Conservation (phyloP, 345 rosid species). For the Eucalyptus microcorys region DNA sequence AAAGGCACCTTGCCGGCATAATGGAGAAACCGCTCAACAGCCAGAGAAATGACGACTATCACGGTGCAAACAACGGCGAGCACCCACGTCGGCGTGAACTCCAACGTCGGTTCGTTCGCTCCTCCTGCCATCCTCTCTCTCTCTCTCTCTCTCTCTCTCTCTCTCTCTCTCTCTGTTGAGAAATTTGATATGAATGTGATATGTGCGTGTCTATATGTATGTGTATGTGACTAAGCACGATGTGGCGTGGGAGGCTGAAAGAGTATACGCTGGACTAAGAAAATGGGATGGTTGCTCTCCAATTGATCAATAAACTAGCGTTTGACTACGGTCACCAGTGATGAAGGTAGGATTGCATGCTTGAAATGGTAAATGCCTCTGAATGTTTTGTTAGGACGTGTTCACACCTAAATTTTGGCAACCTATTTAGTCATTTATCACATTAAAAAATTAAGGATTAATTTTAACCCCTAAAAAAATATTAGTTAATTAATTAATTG, state of each 20-base stretch:
- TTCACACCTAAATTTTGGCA: too few species aligned
- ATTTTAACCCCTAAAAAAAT: too few species aligned
- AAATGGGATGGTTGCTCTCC: not conserved
- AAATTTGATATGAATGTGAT: not conserved
- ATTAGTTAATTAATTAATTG: too few species aligned
- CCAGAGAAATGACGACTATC: constrained; percentile 61
- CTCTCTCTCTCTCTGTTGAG: not conserved
- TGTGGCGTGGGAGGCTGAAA: not conserved
- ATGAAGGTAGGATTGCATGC: not conserved
- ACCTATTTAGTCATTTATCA: too few species aligned
- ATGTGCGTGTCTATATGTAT: not conserved
- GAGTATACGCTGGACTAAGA: not conserved
- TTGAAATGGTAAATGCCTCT: not conserved
- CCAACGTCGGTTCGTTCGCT: constrained; percentile 32
- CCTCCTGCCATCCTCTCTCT: constrained; percentile 30
- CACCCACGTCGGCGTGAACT: constrained; percentile 84
- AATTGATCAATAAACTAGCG: not conserved
- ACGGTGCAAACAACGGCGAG: constrained; percentile 81
- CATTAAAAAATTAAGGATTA: too few species aligned
- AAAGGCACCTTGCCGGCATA: constrained; percentile 56
- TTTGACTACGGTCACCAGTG: not conserved
- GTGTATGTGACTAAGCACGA: not conserved
- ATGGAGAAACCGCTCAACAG: constrained; percentile 55
- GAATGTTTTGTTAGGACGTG: not conserved
- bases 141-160: not conserved